Evolutionary conservation across 495 filamentous ascomycete species (phyloP), one percentile per base, ranked within the genome.

Genomic region (Xylaria palmicola): DNA sequence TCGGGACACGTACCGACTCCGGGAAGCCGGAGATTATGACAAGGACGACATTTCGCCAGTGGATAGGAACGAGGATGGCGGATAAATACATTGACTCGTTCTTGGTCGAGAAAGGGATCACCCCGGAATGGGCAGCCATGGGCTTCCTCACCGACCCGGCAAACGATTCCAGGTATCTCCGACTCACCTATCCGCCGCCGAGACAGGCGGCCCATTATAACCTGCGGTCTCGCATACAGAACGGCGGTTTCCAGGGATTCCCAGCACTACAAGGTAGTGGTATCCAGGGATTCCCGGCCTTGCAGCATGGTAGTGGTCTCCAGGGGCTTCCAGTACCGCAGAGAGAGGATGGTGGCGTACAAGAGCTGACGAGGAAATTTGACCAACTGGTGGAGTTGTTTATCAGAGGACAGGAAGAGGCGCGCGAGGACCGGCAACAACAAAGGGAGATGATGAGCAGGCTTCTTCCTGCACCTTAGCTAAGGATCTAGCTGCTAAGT

Each of bases 31-130:
- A 37, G 8, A 52, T 52, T 17, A 52, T 52, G 19, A 52, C 49
- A 4, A 52, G 49, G 13, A 52, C 49, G 17, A 37, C 32, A n/a
- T 12, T 52, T 52, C 49, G 49, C 32, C 32, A 52, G 13, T 52
- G 49, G 49, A 0, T 52, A 37, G 49, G 49, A 24, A 37, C 29
- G 24, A 37, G 49, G 1, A 13, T 24, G n/a, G 49, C 49, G 24
- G 49, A 52, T 24, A 22, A 52, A 37, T n/a, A 52, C 19, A 37
- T 52, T 19, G 17, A 37, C 37, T 52, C 49, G 7, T 52, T 13
- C 8, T 52, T 52, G 2, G 49, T n/a, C 7, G 13, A 0, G 6
- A 52, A 24, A 29, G 49, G 49, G 10, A 52, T 52, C 13, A 37
- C 17, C 5, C 49, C 49, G 6, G 49, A 52, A 12, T 52, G 49